These are phyloP conservation scores for Epichloe coenophiala DNA, from an alignment of 2,329 filamentous ascomycete species.

Conservation along the genomic window DNA sequence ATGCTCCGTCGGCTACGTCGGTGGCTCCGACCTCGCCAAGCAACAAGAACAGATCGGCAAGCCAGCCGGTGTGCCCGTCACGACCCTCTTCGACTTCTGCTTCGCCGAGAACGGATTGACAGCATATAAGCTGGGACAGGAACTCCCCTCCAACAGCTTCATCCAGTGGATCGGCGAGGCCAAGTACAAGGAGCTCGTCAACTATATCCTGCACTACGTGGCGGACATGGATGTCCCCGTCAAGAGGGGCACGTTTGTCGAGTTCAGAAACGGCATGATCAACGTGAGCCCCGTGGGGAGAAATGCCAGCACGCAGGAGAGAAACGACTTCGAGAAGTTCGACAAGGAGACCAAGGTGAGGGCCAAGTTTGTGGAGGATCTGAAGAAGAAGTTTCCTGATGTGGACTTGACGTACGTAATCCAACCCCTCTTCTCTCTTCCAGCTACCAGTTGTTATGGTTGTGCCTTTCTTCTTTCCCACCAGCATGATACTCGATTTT, in stretches of 20 bases:
- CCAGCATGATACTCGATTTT: background rate
- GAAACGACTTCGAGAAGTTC: conserved; percentile 68
- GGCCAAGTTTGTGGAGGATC: conserved; percentile 57
- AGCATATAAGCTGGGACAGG: conserved; percentile 69
- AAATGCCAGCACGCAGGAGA: conserved; percentile 70
- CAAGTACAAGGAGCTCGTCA: conserved; percentile 64
- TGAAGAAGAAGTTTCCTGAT: conserved; percentile 73
- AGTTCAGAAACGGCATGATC: conserved; percentile 87
- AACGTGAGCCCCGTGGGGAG: conserved; percentile 75
- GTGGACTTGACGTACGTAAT: conserved; percentile 58
- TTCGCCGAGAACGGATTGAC: conserved; percentile 95
- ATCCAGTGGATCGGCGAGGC: conserved; percentile 82
- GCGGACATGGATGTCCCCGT: conserved; percentile 73
- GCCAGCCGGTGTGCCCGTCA: conserved; percentile 51
- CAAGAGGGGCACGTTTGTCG: conserved; percentile 74
- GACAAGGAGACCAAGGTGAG: conserved; percentile 69
- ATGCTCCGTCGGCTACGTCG: conserved; percentile 81
- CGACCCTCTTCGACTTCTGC: conserved; percentile 87
- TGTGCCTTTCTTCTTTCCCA: background rate
- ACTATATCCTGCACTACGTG: conserved; percentile 68
- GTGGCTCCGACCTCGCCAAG: conserved; percentile 82
- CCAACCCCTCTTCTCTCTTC: no score
- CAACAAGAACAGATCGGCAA: conserved; percentile 89
- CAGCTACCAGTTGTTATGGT: no score
- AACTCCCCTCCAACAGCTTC: conserved; percentile 70